These are phyloP conservation scores for Collybia mongolica DNA, from an alignment of 768 basidiomycete genomes.

Conservation along the genomic window DNA sequence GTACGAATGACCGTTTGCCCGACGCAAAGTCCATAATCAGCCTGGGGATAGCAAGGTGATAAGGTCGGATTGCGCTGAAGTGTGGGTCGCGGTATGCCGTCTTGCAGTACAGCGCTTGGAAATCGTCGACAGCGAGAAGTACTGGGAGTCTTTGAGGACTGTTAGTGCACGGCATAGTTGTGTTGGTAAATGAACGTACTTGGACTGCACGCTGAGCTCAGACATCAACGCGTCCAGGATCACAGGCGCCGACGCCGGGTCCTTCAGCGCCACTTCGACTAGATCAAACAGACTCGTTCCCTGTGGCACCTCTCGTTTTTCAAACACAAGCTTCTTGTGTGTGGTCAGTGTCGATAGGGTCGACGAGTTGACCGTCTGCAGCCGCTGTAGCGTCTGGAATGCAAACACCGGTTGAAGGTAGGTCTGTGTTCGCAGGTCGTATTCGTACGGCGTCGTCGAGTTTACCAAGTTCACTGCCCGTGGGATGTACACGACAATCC, in stretches of 20 bases:
- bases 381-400: constrained; percentile 59
- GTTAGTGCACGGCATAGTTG: background rate
- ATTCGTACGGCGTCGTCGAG: constrained; percentile 68
- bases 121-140: constrained; percentile 83
- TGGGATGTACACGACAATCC: constrained; percentile 89
- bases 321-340: constrained; percentile 39
- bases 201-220: constrained; percentile 61
- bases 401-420: constrained; percentile 74
- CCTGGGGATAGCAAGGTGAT: constrained; percentile 78
- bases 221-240: constrained; percentile 59
- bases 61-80: constrained; percentile 65
- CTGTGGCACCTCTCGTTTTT: constrained; percentile 43
- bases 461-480: constrained; percentile 56
- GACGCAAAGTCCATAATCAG: constrained; percentile 75
- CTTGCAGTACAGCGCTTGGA: constrained; percentile 74
- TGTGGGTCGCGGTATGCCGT: constrained; percentile 74
- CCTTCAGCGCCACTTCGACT: constrained; percentile 55
- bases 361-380: constrained; percentile 56
- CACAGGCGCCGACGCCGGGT: constrained; percentile 49
- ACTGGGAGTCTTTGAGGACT: constrained; percentile 60
- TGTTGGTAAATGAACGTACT: constrained; percentile 39
- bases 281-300: constrained; percentile 56
- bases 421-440: constrained; percentile 73
- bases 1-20: constrained; percentile 66
- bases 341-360: constrained; percentile 42